Evolutionary conservation across 1,284 basidiomycete genomes (phyloP).

Genomic region (Testicularia cyperi): DNA sequence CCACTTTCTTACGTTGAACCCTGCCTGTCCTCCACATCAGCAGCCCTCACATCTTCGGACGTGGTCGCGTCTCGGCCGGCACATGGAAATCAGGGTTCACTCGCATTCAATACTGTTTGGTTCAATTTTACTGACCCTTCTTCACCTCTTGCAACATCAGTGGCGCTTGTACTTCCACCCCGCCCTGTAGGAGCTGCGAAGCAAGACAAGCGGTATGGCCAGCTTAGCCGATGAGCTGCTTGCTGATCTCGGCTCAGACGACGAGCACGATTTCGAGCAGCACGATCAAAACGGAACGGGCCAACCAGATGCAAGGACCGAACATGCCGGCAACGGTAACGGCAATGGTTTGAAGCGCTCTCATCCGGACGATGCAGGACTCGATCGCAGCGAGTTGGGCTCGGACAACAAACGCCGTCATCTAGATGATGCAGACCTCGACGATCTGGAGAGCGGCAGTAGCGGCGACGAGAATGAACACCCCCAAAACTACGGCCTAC

Average conservation of each 20-base stretch:
- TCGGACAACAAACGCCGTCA: conserved; percentile 19
- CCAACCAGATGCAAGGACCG: no score
- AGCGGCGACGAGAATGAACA: conserved; percentile 30
- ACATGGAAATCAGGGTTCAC: no score
- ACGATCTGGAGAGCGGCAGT: conserved; percentile 34
- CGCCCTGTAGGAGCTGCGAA: not conserved
- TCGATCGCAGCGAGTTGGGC: conserved; percentile 1
- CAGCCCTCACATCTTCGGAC: no score
- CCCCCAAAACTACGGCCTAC: no score
- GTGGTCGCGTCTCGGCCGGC: conserved; percentile 1
- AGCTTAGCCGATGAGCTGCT: conserved; percentile 80
- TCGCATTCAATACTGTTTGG: no score
- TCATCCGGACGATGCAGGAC: conserved; percentile 56
- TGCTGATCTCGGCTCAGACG: conserved; percentile 70
- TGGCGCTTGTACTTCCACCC: not conserved
- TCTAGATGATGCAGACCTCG: conserved; percentile 48
- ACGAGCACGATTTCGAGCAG: conserved; percentile 62
- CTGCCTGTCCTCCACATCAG: no score
- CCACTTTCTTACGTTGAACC: no score
- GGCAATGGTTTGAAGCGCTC: no score
- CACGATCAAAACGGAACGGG: conserved; percentile 51
- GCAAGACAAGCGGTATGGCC: conserved; percentile 46
- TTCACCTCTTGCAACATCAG: not conserved
- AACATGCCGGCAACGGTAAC: conserved; percentile 62
- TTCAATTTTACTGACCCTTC: no score